Conservation (phyloP, 352 stramenopile species). For the Phytophthora tentaculata region DNA sequence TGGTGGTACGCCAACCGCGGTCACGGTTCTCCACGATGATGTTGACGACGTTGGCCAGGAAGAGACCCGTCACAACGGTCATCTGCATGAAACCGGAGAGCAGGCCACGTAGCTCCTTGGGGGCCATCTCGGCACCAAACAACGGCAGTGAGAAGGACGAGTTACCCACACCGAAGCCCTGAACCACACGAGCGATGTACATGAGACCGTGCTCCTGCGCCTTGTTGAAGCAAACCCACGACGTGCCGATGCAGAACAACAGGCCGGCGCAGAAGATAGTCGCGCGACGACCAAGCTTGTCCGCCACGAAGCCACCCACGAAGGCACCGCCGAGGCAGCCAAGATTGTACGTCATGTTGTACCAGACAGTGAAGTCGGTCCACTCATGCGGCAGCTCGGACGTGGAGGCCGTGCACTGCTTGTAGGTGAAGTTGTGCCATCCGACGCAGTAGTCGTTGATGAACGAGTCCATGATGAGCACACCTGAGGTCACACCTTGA, state of each 20-base stretch:
- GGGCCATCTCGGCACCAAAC: conserved; percentile 64
- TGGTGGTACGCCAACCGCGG: conserved; percentile 52
- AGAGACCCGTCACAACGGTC: conserved; percentile 55
- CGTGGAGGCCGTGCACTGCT: conserved; percentile 27
- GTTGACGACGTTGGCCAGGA: conserved; percentile 55
- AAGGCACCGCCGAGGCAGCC: conserved; percentile 52
- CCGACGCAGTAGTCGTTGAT: conserved; percentile 54
- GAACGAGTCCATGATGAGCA: conserved; percentile 54
- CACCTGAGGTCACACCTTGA: conserved; percentile 42
- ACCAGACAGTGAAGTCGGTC: conserved; percentile 53
- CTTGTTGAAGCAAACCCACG: conserved; percentile 40
- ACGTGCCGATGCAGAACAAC: conserved; percentile 51
- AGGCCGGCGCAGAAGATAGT: conserved; percentile 49
- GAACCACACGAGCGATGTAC: conserved; percentile 31
- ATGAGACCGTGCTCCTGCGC: conserved; percentile 38
- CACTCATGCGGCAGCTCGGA: conserved; percentile 42
- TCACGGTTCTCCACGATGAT: conserved; percentile 42
- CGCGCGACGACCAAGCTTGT: conserved; percentile 47
- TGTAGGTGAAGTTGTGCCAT: conserved; percentile 35
- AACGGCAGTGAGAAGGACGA: conserved; percentile 61
- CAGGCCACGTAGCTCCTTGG: conserved; percentile 65
- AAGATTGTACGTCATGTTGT: conserved; percentile 66
- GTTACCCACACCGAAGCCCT: conserved; percentile 54
- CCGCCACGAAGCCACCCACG: conserved; percentile 43
- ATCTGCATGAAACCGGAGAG: conserved; percentile 74